These are phyloP conservation scores for Lichtheimia ramosa DNA, from an alignment of 371 early-diverging fungal species.

Conservation along the genomic window DNA sequence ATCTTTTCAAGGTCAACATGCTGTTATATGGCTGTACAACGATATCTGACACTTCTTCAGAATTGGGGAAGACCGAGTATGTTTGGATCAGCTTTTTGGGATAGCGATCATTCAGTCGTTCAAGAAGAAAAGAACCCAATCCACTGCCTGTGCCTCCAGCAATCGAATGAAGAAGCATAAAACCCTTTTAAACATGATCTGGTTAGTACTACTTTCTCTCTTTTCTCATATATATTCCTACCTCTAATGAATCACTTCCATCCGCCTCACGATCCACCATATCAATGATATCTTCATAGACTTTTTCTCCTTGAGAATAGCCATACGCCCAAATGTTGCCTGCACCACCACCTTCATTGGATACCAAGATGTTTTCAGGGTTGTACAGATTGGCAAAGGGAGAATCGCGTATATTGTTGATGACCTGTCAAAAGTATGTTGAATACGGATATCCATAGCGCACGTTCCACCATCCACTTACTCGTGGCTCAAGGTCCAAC, in stretches of 20 bases:
- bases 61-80: slow-evolving; percentile 99
- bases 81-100: slow-evolving; percentile 98
- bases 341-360: slow-evolving; percentile 94
- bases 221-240: slow-evolving; percentile 11
- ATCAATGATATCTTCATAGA: slow-evolving; percentile 86
- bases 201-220: background rate
- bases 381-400: slow-evolving; percentile 84
- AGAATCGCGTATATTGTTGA: slow-evolving; percentile 70
- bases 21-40: slow-evolving; percentile 99
- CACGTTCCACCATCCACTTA: slow-evolving; percentile 37
- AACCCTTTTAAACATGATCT: slow-evolving; percentile 52
- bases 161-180: slow-evolving; percentile 90
- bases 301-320: slow-evolving; percentile 76
- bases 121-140: slow-evolving; percentile 88
- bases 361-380: slow-evolving; percentile 88
- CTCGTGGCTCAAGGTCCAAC: slow-evolving; percentile 93
- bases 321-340: slow-evolving; percentile 97
- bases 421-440: slow-evolving; percentile 47
- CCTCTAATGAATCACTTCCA: slow-evolving; percentile 88
- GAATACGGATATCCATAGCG: background rate
- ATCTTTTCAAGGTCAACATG: slow-evolving; percentile 89
- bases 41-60: slow-evolving; percentile 95
- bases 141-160: slow-evolving; percentile 99
- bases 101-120: slow-evolving; percentile 90
- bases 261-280: slow-evolving; percentile 96